Evolutionary conservation across 805 yeast species (phyloP).

Genomic region (Saccharomycopsis oosterbeekiorum): DNA sequence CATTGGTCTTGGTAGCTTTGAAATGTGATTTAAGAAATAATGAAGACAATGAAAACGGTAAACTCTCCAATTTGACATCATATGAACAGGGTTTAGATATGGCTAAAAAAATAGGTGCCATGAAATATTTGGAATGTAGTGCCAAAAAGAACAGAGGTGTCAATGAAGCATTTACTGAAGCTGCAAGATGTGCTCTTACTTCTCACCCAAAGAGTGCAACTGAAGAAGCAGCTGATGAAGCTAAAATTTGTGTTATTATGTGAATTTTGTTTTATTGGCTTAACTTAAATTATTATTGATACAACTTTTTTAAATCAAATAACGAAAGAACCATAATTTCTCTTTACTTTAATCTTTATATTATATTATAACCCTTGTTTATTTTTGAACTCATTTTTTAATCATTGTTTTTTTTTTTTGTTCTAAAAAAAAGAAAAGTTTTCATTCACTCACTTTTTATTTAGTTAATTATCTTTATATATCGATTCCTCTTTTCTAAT

Average conservation of each 20-base stretch:
- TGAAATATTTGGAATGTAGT: conserved; percentile 91
- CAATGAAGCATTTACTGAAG: conserved; percentile 98
- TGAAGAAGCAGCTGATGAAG: conserved; percentile 31
- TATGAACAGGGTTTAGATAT: conserved; percentile 91
- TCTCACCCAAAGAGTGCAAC: conserved; percentile 75
- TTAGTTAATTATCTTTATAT: neutral
- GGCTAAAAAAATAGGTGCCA: conserved; percentile 89
- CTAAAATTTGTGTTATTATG: conserved; percentile 32
- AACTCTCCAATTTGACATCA: conserved; percentile 47
- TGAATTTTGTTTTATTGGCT: conserved; percentile 20
- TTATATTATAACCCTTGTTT: neutral
- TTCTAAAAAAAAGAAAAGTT: neutral
- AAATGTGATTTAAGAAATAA: conserved; percentile 84
- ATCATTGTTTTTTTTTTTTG: neutral
- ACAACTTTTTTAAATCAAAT: too few relatives aligned
- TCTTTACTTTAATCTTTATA: neutral
- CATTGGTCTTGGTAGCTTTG: conserved; percentile 84
- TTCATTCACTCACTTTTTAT: neutral
- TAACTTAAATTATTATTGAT: too few relatives aligned
- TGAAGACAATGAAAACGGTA: conserved; percentile 38
- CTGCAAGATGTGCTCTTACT: conserved; percentile 90
- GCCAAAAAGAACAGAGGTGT: conserved; percentile 96
- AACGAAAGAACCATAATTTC: neutral
- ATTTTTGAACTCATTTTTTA: neutral
- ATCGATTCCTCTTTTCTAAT: neutral